Conservation (phyloP, 148 eudicot species). For the Cornus florida region DNA sequence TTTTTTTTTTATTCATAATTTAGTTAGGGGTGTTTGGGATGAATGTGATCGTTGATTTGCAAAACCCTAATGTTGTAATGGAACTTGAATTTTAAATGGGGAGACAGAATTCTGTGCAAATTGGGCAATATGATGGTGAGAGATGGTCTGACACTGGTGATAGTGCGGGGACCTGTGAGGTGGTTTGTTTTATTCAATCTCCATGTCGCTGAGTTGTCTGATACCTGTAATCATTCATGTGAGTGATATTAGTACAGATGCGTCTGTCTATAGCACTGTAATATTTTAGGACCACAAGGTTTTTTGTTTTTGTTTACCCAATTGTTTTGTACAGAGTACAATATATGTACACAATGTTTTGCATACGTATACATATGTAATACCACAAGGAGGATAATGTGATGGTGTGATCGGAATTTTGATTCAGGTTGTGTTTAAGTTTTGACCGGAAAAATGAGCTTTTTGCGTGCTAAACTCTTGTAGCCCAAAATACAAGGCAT, state of each 20-base stretch:
- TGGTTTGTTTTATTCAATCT: background rate
- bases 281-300: no score
- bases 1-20: background rate
- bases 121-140: background rate
- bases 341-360: no score
- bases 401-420: no score
- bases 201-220: background rate
- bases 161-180: background rate
- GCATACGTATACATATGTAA: no score
- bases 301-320: no score
- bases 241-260: background rate
- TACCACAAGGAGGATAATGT: no score
- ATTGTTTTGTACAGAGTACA: no score
- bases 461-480: no score
- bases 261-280: background rate
- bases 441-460: no score
- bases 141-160: background rate
- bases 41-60: background rate
- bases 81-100: background rate
- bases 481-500: no score
- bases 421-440: no score
- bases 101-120: constrained; percentile 3
- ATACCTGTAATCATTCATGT: background rate
- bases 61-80: background rate
- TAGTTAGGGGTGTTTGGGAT: constrained; percentile 3